Base-by-base conservation (phyloP, 495 filamentous ascomycete species). In the Entonaema liquescens region DNA sequence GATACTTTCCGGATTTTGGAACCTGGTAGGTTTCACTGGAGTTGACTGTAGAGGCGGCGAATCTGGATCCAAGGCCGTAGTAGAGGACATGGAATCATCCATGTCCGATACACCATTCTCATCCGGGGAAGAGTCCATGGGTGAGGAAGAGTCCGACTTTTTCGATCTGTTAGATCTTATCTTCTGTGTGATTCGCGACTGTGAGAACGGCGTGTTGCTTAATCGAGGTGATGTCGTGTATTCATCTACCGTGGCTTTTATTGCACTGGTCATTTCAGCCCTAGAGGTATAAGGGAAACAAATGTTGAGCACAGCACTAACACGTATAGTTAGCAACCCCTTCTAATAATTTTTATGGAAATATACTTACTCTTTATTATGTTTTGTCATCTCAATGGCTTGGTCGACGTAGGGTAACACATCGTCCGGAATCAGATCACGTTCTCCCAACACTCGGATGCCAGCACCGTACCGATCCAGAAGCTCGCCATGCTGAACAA, bases 231-330 rank as follows among this genome's bases (percentile, higher is more conserved):
- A 90, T 52, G 84, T 88, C 35, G 90, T 91, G 77, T 91, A 98
- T 38, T 94, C 91, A 9, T 88, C 81, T 7, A 99, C 94, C 0
- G 96, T 97, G 25, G 89, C 84, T 56, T 91, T 88, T 71, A 99
- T 92, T 17, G 95, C 93, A n/a, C 89, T 88, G 17, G 95, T 97
- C 67, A 99, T 99, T 77, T 99, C 95, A 73, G 96, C 95, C 65
- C 95, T 88, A 8, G 93, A 95, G 5, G 96, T 98, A 77, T 99
- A 99, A 1, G 95, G 95, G 74, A 97, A 97, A 83, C 95, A 99
- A 62, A 99, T 91, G 76, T 99, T 99, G 31, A 99, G 84, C 58
- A 97, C 88, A 21, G 92, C 89, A 56, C 89, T 92, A 65, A 26
- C 11, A 17, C 19, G 3, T 15, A 35, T 29, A 23, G 64, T 79